Evolutionary conservation across 345 rosid species (phyloP).

Genomic region (Luvunga scandens): DNA sequence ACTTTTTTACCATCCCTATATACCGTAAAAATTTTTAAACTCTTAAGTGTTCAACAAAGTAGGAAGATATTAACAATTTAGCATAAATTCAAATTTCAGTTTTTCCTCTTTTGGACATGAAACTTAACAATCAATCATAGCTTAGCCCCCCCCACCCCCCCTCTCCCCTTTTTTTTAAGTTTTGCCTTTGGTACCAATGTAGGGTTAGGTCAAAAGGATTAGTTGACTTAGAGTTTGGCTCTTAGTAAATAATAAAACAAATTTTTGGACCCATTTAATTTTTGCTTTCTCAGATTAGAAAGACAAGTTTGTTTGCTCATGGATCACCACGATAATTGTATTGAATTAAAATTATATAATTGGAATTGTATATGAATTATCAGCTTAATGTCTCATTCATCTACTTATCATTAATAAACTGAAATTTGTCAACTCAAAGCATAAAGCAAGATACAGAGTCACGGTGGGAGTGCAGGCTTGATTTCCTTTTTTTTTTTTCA

Average conservation of each 20-base stretch:
- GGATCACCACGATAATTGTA: background rate
- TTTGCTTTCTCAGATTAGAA: background rate
- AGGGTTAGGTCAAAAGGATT: constrained; percentile 6
- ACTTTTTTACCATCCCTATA: no score
- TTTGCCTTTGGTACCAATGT: background rate
- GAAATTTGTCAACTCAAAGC: background rate
- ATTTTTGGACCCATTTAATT: background rate
- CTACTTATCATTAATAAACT: background rate
- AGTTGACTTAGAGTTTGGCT: background rate
- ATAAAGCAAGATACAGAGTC: background rate
- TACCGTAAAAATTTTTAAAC: no score
- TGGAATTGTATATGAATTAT: background rate
- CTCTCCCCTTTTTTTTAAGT: background rate
- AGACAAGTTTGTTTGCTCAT: background rate
- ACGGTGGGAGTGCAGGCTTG: no score
- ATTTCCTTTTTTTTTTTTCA: no score
- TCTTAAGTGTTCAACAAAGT: no score
- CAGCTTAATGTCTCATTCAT: background rate
- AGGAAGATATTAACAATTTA: no score
- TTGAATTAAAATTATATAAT: background rate
- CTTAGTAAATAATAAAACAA: background rate
- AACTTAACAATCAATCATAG: background rate
- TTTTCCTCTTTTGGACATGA: background rate
- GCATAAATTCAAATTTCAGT: no score
- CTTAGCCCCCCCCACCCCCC: rapidly evolving